Conservation (phyloP, 106 monocot species). For the Dendrobium nobile region DNA sequence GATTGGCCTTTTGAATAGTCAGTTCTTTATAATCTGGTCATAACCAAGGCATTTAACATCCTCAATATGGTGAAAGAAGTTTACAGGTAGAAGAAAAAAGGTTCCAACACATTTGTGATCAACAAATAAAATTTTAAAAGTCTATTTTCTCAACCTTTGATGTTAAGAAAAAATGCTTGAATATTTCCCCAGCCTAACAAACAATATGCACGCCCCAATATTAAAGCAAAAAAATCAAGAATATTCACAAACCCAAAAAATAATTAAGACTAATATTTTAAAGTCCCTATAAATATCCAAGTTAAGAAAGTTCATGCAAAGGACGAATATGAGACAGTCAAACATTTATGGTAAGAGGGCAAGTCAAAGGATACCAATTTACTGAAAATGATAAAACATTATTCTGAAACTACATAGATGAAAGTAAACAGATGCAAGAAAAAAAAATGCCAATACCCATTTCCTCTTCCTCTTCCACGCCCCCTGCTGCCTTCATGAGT, state of each 20-base stretch:
- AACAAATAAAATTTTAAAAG: too few species aligned
- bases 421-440: neutral
- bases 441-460: neutral
- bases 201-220: neutral
- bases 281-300: neutral
- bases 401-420: neutral
- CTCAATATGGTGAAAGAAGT: neutral
- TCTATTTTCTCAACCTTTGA: neutral
- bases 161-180: neutral
- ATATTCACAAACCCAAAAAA: neutral
- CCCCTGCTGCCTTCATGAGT: constrained; percentile 18
- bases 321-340: neutral
- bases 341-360: neutral
- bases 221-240: neutral
- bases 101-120: neutral
- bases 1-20: neutral
- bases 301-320: neutral
- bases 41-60: neutral
- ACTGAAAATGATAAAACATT: neutral
- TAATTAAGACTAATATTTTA: neutral
- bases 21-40: neutral
- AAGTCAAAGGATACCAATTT: neutral
- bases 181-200: neutral
- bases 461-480: constrained; percentile 26
- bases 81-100: neutral